Base-by-base conservation (phyloP, 768 basidiomycete genomes). In the Glaciozyma antarctica region DNA sequence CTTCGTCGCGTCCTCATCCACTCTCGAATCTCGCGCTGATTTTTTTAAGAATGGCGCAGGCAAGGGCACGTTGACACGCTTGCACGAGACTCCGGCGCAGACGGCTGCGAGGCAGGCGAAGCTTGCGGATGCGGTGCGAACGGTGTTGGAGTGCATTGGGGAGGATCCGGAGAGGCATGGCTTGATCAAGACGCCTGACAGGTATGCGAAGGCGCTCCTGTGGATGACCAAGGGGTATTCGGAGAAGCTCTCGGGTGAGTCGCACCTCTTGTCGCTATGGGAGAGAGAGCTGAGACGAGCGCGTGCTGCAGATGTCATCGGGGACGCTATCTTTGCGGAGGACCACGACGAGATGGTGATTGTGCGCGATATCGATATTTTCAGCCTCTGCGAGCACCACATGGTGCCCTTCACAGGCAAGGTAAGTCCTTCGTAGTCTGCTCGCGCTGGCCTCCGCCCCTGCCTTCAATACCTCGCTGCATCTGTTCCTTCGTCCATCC, bases 181-280 rank as follows among this genome's bases (percentile, higher is more conserved):
- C 22, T 81, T 99, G 26, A 78, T 86, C 60, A 84, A 85, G 74
- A 99, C 95, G 2, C 95, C 95, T 30, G 89, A 93, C 71, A 83
- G 95, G 47, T 99, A 95, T 77, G 92, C 93, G 28, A 89, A 98
- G 78, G 91, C 95, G 32, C 80, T 99, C 61, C 84, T 99, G 81
- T 98, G 91, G 91, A 95, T 98, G 93, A 98, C 95, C 43, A 85
- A 87, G 75, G 95, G 95, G 15, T 99, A 99, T 78, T 95, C 98
- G 76, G 93, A 98, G 76, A 84, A 90, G 70, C 78, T 99, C 70
- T 84, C 86, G 78, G 90, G 92, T 91, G 61, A 60, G 75, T 66
- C 17, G 5, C 55, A n/a, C 24, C 43, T 44, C 34, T 26, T 24
- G 3, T n/a, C 8, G 19, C 38, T 34, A 21, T 19, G 34, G 5